Evolutionary conservation across 2,329 filamentous ascomycete genomes (phyloP), one percentile per base, ranked within the genome.

Genomic region (Zalaria obscura): DNA sequence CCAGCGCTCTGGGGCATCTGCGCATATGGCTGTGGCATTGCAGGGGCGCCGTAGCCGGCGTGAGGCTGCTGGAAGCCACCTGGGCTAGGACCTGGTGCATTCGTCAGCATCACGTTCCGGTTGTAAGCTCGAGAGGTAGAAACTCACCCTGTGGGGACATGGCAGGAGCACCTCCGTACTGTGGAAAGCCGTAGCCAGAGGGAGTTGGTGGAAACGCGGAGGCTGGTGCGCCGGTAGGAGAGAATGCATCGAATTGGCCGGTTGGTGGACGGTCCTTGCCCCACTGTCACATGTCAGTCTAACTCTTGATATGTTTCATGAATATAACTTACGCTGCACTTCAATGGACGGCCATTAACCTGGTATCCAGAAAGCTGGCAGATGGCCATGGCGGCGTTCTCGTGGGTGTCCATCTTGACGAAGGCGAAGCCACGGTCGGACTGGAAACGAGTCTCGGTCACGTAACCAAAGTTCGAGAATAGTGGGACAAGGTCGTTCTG

Each of bases 321-420:
- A 9, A 43, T n/a, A n/a, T 32, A 34, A 81, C 89, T 69, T 82
- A 96, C 89, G 64, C 89, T 96, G 75, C 91, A 98, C 74, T 98
- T 98, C 53, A 98, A 67, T 40, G 91, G 91, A 50, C 91, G 80
- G 40, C 91, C 91, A 56, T 98, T 95, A 54, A 98, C 89, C 52
- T 95, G 93, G 69, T 96, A 98, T 28, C 89, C 89, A 55, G 89
- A 96, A 57, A 98, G 74, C 60, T 96, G 88, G 66, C 91, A 98
- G 57, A 98, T 98, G 29, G 88, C 87, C 83, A 94, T 94, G 41
- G 91, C 88, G 3, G 91, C 91, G 57, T 95, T 95, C 67, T 98
- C 91, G 57, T 98, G 91, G 5, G 80, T 83, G 61, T 98, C 91
- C 88, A 98, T 94, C 72, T 98, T 98, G 64, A 98, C 86, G 62